A percentile compares a stretch with the other conserved stretches of the same genome.
These are phyloP conservation scores for Neotropicomus parvogracilis DNA, from an alignment of 1,284 basidiomycete genomes.

Conservation along the genomic window DNA sequence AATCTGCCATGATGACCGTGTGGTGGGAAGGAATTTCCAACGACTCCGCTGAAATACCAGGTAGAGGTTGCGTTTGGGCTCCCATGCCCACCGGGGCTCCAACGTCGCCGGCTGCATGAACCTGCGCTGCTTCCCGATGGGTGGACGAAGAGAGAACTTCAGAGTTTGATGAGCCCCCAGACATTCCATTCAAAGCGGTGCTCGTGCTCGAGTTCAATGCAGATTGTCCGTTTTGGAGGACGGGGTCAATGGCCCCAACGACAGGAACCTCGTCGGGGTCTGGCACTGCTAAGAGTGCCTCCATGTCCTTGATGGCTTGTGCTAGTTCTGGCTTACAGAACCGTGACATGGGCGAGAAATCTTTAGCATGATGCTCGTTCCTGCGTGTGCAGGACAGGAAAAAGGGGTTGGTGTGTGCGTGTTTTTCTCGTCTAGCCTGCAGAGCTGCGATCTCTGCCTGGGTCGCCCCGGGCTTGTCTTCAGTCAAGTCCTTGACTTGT, in stretches of 20 bases:
- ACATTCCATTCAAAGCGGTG: slow-evolving; percentile 11
- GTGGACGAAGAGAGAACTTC: slow-evolving; percentile 2
- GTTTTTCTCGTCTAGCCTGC: slow-evolving; percentile 53
- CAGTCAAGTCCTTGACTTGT: slow-evolving; percentile 63
- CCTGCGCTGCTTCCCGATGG: slow-evolving; percentile 13
- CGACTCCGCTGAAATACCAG: slow-evolving; percentile 19
- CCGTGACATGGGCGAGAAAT: slow-evolving; percentile 79
- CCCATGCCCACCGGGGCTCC: slow-evolving; percentile 6
- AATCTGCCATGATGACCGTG: slow-evolving; percentile 45
- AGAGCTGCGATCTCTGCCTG: slow-evolving; percentile 46
- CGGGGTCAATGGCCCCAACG: slow-evolving; percentile 24
- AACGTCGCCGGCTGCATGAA: slow-evolving; percentile 7
- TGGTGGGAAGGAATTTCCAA: slow-evolving; percentile 40
- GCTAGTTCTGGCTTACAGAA: slow-evolving; percentile 67
- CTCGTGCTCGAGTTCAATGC: slow-evolving; percentile 2
- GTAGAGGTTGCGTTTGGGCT: slow-evolving; percentile 11
- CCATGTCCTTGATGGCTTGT: slow-evolving; percentile 65
- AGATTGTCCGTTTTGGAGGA: slow-evolving; percentile 19
- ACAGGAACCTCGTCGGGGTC: slow-evolving; percentile 28
- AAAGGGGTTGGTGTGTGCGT: slow-evolving; percentile 64
- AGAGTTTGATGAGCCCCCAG: slow-evolving; percentile 11
- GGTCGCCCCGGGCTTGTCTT: slow-evolving; percentile 46
- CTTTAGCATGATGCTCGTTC: slow-evolving; percentile 60
- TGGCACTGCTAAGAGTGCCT: slow-evolving; percentile 41
- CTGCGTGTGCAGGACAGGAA: slow-evolving; percentile 68